Conservation (phyloP, 257 asterid species). For the Solanum pennellii region DNA sequence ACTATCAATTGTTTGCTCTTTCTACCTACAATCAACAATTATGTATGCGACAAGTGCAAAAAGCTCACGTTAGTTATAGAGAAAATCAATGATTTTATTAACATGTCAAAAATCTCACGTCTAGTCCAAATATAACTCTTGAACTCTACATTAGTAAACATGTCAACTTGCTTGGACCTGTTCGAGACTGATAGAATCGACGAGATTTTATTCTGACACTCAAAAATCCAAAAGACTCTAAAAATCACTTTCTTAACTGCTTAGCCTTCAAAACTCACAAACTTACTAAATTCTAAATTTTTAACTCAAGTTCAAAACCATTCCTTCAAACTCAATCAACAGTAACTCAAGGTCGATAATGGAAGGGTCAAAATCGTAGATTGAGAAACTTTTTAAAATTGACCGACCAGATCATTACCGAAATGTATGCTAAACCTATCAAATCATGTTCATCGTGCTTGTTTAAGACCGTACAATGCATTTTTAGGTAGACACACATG, state of each 20-base stretch:
- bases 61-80: neutral
- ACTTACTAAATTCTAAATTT: neutral
- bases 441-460: no score
- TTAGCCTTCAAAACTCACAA: neutral
- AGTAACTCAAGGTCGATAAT: neutral
- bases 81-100: neutral
- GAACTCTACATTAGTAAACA: neutral
- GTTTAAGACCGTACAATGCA: neutral
- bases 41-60: neutral
- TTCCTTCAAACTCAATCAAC: neutral
- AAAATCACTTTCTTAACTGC: neutral
- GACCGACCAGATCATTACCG: neutral
- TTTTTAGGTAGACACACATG: neutral
- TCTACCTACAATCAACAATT: neutral
- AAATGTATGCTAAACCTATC: neutral
- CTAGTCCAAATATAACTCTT: neutral
- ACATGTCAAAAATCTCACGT: no score
- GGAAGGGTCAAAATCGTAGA: neutral
- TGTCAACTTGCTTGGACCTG: neutral
- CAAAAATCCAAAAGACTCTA: neutral
- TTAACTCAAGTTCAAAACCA: neutral
- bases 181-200: neutral
- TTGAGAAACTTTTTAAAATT: no score
- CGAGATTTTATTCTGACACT: neutral
- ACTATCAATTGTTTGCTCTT: neutral